Base-by-base conservation (phyloP, 1,284 basidiomycete species). In the Ustanciosporium gigantosporum region DNA sequence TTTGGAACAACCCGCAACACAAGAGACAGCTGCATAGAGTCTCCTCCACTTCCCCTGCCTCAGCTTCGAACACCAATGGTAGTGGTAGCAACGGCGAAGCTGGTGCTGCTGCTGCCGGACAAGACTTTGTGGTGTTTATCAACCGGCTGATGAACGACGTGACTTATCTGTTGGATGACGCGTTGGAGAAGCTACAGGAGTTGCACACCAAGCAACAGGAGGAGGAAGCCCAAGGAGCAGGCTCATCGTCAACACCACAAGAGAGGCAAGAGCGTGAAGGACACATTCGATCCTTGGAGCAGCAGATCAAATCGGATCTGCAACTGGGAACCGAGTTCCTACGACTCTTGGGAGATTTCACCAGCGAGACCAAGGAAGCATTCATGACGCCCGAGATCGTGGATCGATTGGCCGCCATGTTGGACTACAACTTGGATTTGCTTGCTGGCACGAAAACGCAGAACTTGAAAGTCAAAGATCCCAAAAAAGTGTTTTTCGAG, bases 111-210 rank as follows among this genome's bases (percentile, higher is more conserved):
- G 66, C 75, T 14, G 32, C 38, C 31, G 57, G 46, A 21, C 51
- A 60, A 36, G 59, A 66, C 25, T 77, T 77, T 41, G 87, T 97
- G 55, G 87, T 89, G 44, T 98, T 99, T 78, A 86, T 92, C 80
- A 98, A 99, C 79, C 83, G 97, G 68, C 88, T 98, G 84, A 96
- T 98, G 83, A 97, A 96, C 83, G 95, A 99, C 74, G 92, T 95
- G 36, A 98, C 95, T 1, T 98, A 92, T 79, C 87, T 98, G 55
- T 87, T 99, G 81, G 94, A 98, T 77, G 95, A 99, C 74, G 94
- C 92, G 4, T 82, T 98, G 43, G 87, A 87, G 66, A 89, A 93
- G 70, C 82, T 99, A 40, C 82, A 86, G 5, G 90, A 93, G 77
- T 92, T 98, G 64, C 87, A 90, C 76, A 85, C 84, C 37, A 87